Evolutionary conservation across 805 yeast genomes (phyloP).

Genomic region (Ogataea wickerhamii): DNA sequence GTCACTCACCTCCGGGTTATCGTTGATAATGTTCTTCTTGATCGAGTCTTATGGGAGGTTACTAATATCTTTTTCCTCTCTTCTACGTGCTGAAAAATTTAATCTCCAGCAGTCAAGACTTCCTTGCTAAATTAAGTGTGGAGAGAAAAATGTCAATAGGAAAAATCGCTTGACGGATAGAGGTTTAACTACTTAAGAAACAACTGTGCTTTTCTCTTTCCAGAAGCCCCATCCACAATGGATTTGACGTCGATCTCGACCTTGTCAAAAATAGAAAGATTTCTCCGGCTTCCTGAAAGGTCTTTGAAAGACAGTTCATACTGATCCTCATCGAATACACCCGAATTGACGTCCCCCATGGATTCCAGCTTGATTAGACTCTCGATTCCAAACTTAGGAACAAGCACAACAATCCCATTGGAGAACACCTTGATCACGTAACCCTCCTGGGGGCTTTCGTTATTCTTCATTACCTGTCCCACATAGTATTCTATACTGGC

Average conservation of each 20-base stretch:
- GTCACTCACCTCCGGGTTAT: no score
- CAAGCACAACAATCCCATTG: slow-evolving; percentile 91
- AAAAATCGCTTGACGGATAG: no score
- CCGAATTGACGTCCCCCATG: slow-evolving; percentile 60
- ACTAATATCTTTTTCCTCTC: no score
- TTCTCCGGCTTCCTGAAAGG: slow-evolving; percentile 38
- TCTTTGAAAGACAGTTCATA: slow-evolving; percentile 60
- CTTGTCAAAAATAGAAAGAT: slow-evolving; percentile 68
- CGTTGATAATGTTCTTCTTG: no score
- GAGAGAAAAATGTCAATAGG: no score
- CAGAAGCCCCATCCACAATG: slow-evolving; percentile 78
- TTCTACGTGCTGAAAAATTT: no score
- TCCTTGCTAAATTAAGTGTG: no score
- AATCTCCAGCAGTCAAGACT: no score
- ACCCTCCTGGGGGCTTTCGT: slow-evolving; percentile 79
- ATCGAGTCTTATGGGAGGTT: no score
- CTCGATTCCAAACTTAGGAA: slow-evolving; percentile 95
- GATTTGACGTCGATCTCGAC: slow-evolving; percentile 81
- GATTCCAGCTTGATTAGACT: slow-evolving; percentile 82
- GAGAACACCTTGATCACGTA: slow-evolving; percentile 88
- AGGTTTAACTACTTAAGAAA: slow-evolving; percentile 45
- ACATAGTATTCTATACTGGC: slow-evolving; percentile 97
- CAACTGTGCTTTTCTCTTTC: slow-evolving; percentile 88
- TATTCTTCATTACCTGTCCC: slow-evolving; percentile 92
- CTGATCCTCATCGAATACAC: slow-evolving; percentile 71